Base-by-base conservation (phyloP, 306 rosid species). In the Vigna unguiculata region DNA sequence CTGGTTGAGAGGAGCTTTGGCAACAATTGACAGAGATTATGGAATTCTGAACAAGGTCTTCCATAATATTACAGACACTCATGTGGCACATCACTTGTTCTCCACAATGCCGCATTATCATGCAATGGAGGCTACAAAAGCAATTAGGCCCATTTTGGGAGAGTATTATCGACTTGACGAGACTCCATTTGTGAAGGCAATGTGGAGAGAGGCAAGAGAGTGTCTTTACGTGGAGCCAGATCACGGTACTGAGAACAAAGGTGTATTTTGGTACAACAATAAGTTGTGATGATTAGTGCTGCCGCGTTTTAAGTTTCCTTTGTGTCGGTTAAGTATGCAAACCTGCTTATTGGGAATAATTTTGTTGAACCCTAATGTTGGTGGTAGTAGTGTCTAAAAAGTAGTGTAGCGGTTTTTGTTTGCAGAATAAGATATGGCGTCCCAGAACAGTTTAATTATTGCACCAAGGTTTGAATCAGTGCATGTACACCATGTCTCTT, bases 41-140 rank as follows among this genome's bases (percentile, higher is more conserved):
- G 98, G 98, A 8, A 69, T 95, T 49, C 74, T 95, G 72, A 92
- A 95, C 93, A 92, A 88, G 91, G 90, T 95, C 17, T 95, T 95
- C 89, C 98, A 95, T 32, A 89, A 95, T 68, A 95, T 95, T 59
- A 95, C 98, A 0, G 98, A 95, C 83, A 95, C 98, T 38, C 98
- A 95, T 51, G 97, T 95, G 19, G 91, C 98, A 1, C 98, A 95
- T 87, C 97, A 95, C 78, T 80, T 95, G 86, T 81, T 95, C 82
- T 92, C 98, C 22, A 90, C 97, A 2, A 95, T 95, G 97, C 98
- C 97, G 1, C 97, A 95, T 68, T 95, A 95, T 76, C 91, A 95
- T 57, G 98, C 98, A 58, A 88, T 89, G 97, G 98, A 95, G 78
- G 97, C 98, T 24, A 95, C 98, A n/a, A 90, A 86, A 72, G 97